Evolutionary conservation across 83 land plant genomes (phyloP).

Genomic region (Diphasiastrum complanatum): DNA sequence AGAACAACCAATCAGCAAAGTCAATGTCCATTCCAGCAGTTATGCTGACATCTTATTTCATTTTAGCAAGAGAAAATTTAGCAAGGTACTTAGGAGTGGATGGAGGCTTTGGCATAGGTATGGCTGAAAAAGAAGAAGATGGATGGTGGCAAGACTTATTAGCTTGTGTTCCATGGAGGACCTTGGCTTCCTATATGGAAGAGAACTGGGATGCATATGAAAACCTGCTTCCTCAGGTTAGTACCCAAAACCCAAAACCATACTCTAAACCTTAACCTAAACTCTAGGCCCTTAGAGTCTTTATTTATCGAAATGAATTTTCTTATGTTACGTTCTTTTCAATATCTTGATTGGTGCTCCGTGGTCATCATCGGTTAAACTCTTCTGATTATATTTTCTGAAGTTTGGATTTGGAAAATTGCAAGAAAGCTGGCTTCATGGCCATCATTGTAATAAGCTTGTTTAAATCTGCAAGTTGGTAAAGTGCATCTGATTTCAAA

Average conservation of each 20-base stretch:
- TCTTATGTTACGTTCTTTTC: no score
- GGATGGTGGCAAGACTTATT: constrained; percentile 20
- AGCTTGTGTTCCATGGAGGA: constrained; percentile 24
- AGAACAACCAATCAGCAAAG: no score
- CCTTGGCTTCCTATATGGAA: constrained; percentile 25
- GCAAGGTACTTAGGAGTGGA: constrained; percentile 21
- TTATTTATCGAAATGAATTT: background rate
- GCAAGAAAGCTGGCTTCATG: no score
- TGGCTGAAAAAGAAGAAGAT: constrained; percentile 19
- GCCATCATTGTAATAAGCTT: no score
- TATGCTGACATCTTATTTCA: no score
- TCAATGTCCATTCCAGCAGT: no score
- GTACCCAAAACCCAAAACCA: background rate
- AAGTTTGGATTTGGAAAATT: no score
- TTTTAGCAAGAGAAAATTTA: constrained; percentile 27
- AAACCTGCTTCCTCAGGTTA: constrained; percentile 29
- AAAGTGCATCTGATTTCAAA: no score
- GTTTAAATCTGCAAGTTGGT: no score
- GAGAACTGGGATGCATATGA: constrained; percentile 31
- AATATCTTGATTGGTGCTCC: no score
- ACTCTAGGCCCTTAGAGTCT: background rate
- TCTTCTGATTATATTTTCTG: no score
- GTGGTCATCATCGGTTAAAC: no score
- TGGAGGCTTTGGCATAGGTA: constrained; percentile 10
- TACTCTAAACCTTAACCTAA: background rate